Evolutionary conservation across 2,329 filamentous ascomycete genomes (phyloP), one percentile per base, ranked within the genome.

Genomic region (Sporothrix pseudoabietina): DNA sequence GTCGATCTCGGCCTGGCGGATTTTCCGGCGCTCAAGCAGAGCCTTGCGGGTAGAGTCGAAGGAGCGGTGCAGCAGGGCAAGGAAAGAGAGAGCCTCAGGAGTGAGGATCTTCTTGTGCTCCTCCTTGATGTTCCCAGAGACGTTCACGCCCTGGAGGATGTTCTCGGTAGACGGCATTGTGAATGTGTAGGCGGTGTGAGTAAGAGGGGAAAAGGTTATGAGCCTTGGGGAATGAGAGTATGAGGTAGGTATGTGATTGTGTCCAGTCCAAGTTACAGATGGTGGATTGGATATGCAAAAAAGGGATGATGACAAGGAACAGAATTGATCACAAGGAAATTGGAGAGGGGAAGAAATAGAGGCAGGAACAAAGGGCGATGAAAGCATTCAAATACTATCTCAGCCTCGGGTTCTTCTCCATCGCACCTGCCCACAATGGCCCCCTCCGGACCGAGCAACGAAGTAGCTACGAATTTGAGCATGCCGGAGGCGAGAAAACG

Each of bases 1-100:
- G 86, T 98, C 95, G 76, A 98, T 90, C 88, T 98, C 94, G 78
- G 92, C 91, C 85, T 98, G 96, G 80, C 95, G 92, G 77, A 91
- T 85, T 78, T 92, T 88, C 79, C 96, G 93, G 79, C 94, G 91
- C 84, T 98, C 91, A 72, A 99, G 89, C 59, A 99, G 90, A 68
- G 88, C 86, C 87, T 97, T 97, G 83, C 96, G 93, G 72, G 91
- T 95, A 76, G 83, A 85, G 83, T 98, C 97, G 88, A 98, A 98
- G 77, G 94, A 94, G 81, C 95, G 92, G 85, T 99, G 96, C 79
- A 99, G 89, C 76, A 98, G 91, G 52, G 95, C 93, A 75, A 99
- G 89, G 87, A 98, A 99, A 76, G 94, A 92, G 77, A 93, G 90
- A 72, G 95, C 95, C 77, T 97, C 89, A 78, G 94, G 95, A 76